phyloP scores from a whole-genome alignment of 768 basidiomycete species.

The Lanmaoa pseudosensibilis region DNA sequence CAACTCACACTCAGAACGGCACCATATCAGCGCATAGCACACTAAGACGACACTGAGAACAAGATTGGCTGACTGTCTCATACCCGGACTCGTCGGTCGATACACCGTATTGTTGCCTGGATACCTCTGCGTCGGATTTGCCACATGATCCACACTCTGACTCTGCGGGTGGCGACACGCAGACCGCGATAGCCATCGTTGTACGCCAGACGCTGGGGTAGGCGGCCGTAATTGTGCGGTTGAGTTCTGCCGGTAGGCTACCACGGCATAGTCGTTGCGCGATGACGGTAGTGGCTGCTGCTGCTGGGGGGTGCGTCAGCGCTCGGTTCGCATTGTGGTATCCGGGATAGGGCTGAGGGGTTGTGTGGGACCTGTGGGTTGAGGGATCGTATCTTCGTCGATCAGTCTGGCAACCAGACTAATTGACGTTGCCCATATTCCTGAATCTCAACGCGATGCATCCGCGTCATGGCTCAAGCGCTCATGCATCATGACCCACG shows the following conservation, averaged over 20 bases:
- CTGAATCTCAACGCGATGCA: too few relatives aligned
- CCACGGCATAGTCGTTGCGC: slow-evolving; percentile 19
- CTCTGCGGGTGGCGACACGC: slow-evolving; percentile 12
- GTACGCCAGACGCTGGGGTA: slow-evolving; percentile 24
- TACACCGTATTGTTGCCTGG: slow-evolving; percentile 28
- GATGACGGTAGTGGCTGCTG: slow-evolving; percentile 24
- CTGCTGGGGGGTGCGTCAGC: slow-evolving; percentile 33
- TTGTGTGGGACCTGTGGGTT: slow-evolving; percentile 7
- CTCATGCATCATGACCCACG: background rate
- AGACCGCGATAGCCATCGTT: slow-evolving; percentile 18
- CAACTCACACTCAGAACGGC: background rate
- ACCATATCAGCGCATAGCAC: background rate
- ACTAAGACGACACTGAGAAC: slow-evolving; percentile 47
- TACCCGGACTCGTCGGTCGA: slow-evolving; percentile 43
- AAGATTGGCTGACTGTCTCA: slow-evolving; percentile 73
- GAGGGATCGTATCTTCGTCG: background rate
- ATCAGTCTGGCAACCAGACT: too few relatives aligned
- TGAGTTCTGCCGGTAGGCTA: slow-evolving; percentile 14
- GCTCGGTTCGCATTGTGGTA: slow-evolving; percentile 30
- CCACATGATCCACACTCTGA: slow-evolving; percentile 30
- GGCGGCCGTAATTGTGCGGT: slow-evolving; percentile 14
- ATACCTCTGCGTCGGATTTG: slow-evolving; percentile 35
- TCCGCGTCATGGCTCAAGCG: too few relatives aligned
- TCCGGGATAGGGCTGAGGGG: slow-evolving; percentile 24
- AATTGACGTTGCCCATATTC: too few relatives aligned